Evolutionary conservation across 2,329 filamentous ascomycete species (phyloP), one percentile per base, ranked within the genome.

Genomic region (Scedosporium aurantiacum): DNA sequence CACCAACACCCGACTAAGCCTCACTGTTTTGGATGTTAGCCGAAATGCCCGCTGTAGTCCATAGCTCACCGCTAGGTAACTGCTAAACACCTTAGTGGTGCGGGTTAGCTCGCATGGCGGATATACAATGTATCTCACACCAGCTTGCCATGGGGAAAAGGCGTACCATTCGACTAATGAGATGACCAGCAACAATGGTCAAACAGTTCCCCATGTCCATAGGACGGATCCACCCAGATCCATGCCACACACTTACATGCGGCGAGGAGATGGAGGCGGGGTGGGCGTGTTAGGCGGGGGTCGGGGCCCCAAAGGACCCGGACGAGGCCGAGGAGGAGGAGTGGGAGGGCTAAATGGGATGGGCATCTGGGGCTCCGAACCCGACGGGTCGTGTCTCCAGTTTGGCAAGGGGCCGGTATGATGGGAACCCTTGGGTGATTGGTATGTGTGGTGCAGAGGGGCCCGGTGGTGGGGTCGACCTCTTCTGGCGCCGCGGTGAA

Each of bases 241-340:
- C 16, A 7, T 47, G 43, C 43, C 16, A 10, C 18, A 18, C 16
- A 47, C 56, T 12, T 40, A 21, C 56, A 45, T 45, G 23, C 23
- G 43, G 10, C 45, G 43, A 12, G 58, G 58, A 8, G 58, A 60
- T 27, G 58, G 58, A 7, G 58, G 58, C 14, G 58, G 58, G 4
- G 58, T 60, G 7, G 45, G 58, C 4, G 45, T 60, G 47, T 60
- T 45, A 10, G 58, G 58, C 2, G 58, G 58, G 10, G 58, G 57
- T 27, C 57, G 37, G 2, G 57, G 58, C 37, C 40, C 27, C 14
- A 60, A 27, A 18, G 58, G 58, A 14, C 58, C 58, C 23, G 58
- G 58, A n/a, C 58, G 41, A 7, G 58, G 58, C 6, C 58, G 25
- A 1, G 58, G 58, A 37, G 58, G 58, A 7, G 58, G 58, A 14